A percentile compares a stretch with the other conserved stretches of the same genome.
phyloP scores from a whole-genome alignment of 305 asterid genomes.

The Fraxinus dipetala region DNA sequence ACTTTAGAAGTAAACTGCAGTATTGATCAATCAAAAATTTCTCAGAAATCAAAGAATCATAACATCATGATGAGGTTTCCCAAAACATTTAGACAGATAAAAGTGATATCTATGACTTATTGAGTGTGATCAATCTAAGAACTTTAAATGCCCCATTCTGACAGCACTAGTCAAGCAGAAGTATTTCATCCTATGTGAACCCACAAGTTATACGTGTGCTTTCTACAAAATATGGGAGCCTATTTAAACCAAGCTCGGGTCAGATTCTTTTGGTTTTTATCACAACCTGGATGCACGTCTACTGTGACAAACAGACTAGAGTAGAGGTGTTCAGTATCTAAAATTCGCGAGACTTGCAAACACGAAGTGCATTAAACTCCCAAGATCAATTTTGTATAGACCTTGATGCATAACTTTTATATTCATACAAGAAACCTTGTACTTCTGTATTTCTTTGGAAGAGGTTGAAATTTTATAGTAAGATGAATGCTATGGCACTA shows the following conservation, averaged over 20 bases:
- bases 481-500: neutral
- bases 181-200: neutral
- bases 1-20: neutral
- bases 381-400: neutral
- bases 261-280: neutral
- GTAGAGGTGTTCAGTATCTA: neutral
- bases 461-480: neutral
- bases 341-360: neutral
- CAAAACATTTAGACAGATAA: neutral
- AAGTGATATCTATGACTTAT: neutral
- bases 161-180: neutral
- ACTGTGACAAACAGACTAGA: neutral
- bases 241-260: neutral
- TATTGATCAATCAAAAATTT: neutral
- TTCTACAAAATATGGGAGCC: neutral
- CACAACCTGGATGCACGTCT: neutral
- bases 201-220: neutral
- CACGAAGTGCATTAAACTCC: neutral
- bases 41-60: neutral
- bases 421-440: neutral
- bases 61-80: neutral
- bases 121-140: neutral
- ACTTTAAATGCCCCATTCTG: neutral
- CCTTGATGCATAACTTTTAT: neutral
- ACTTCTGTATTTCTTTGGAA: neutral